Base-by-base conservation (phyloP, 345 rosid species). In the Aethionema arabicum region DNA sequence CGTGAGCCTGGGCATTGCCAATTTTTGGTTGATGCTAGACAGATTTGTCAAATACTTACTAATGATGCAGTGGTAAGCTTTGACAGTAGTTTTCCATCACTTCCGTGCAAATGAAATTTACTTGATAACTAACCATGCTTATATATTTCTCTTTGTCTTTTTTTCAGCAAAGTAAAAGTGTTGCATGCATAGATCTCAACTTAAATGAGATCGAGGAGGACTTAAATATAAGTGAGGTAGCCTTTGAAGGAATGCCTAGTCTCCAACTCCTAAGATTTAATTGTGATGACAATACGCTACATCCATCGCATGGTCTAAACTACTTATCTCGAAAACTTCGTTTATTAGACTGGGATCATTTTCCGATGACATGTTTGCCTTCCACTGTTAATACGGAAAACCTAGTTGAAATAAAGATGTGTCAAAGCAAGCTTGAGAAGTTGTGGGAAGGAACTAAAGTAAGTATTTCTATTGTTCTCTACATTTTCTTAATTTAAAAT, bases 341-440 rank as follows among this genome's bases (percentile, higher is more conserved):
- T 10, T 54, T 15, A 31, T 48, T 72, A 14, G 8, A 39, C 1
- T 59, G 71, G 75, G 8, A 1, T 5, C 10, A 46, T 15, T 72
- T 7, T 31, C 66, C 75, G 4, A 11, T n/a, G 3, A 52, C 35
- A 8, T 49, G 57, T 14, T 15, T 72, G 40, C 67, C 76, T 11
- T 21, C 50, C 27, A 52, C 12, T 3, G 52, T 54, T 27, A 5
- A 13, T 11, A 37, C 46, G 0, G 59, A 66, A 4, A 45, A 59
- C 0, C 54, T 51, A 11, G 57, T 66, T 4, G 56, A 44, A 32
- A 52, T 65, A 12, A 31, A 13, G 12, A 16, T 70, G 29, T 7
- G 5, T 2, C 0, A 9, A 4, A 39, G 76, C 61, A 11, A 21
- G 27, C 27, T 21, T 21, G 27, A 21, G 27, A 21, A 21, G 27